Evolutionary conservation across 192 early-diverging fungal species (phyloP), one percentile per base, ranked within the genome.

Genomic region (Piromyces finnis): DNA sequence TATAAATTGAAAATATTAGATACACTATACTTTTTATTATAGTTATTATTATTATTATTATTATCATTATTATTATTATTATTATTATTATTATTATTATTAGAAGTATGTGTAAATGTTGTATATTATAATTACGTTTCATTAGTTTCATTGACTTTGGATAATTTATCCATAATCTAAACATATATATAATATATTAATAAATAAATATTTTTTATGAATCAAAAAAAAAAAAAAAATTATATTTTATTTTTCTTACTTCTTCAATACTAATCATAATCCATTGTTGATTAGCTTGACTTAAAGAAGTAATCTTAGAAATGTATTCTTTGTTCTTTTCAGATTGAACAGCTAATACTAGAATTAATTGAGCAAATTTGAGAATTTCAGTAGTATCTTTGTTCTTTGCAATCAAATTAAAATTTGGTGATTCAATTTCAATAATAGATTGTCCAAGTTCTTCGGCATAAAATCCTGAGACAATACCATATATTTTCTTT

Each of bases 181-280:
- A 9, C 12, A 35, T 35, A 35, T 9, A 35, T 35, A 35, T 35
- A 35, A 35, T 9, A 9, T 35, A 35, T 35, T n/a, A n/a, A n/a
- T n/a, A n/a, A n/a, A n/a, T n/a, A n/a, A n/a, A n/a, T n/a, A n/a
- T n/a, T n/a, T n/a, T n/a, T n/a, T n/a, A n/a, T n/a, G n/a, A n/a
- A n/a, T n/a, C n/a, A n/a, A n/a, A n/a, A n/a, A n/a, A n/a, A n/a
- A n/a, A n/a, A n/a, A n/a, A n/a, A 35, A 35, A 9, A 35, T 4
- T 35, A 35, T 35, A 9, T 35, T 35, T 35, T 35, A 12, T 35
- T 35, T 35, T 35, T 32, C 30, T 35, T 85, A 94, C 93, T 83
- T 88, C 86, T 84, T 98, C 97, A 79, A 99, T 94, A 14, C 91
- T 90, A 6, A 95, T 85, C 97, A 99, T 99, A 80, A 99, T 83